Evolutionary conservation across 257 asterid species (phyloP).

Genomic region (Marsdenia floribunda): DNA sequence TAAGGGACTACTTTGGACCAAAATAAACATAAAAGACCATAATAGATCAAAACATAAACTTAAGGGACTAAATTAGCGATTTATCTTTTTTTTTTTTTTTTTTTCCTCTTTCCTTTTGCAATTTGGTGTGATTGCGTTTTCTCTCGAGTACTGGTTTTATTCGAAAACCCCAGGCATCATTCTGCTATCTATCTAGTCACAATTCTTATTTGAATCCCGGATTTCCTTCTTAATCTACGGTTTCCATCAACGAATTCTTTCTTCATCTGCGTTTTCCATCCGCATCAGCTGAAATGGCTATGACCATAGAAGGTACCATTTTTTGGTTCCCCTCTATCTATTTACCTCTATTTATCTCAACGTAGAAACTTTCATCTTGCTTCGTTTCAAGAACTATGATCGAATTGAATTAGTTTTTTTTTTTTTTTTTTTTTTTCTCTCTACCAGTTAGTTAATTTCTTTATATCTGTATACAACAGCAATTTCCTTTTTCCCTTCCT

Average conservation of each 20-base stretch:
- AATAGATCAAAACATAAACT: too few relatives aligned
- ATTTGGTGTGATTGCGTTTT: too few relatives aligned
- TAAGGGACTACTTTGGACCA: too few relatives aligned
- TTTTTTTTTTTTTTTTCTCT: not conserved
- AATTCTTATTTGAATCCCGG: not conserved
- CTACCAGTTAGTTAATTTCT: not conserved
- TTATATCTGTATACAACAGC: too few relatives aligned
- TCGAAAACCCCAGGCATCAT: not conserved
- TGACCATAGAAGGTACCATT: slow-evolving; percentile 76
- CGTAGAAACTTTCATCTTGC: not conserved
- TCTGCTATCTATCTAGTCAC: not conserved
- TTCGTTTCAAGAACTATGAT: not conserved
- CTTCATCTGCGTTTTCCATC: slow-evolving; percentile 4
- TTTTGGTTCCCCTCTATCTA: not conserved
- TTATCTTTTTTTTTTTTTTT: too few relatives aligned
- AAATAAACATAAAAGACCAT: too few relatives aligned
- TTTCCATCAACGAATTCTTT: too few relatives aligned
- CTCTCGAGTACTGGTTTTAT: too few relatives aligned
- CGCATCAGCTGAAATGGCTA: slow-evolving; percentile 50
- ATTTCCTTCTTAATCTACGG: not conserved
- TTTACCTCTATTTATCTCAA: not conserved
- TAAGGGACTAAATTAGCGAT: too few relatives aligned
- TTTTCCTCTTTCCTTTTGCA: too few relatives aligned
- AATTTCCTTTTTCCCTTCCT: not conserved
- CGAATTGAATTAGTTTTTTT: not conserved